Evolutionary conservation across 371 early-diverging fungal genomes (phyloP).

Genomic region (Funneliformis caledonium): DNA sequence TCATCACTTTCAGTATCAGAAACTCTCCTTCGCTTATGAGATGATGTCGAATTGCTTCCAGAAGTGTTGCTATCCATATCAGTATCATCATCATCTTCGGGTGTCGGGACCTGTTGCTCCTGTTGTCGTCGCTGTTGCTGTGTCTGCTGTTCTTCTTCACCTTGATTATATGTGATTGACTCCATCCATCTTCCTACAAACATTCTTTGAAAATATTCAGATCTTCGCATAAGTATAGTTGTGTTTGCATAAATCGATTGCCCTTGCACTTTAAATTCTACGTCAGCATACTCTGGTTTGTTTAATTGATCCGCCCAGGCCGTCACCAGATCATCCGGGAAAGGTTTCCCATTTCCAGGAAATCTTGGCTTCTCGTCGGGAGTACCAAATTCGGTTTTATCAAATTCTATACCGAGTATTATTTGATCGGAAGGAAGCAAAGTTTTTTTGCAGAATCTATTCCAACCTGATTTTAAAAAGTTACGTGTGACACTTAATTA

Average conservation of each 20-base stretch:
- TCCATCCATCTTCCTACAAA: conserved; percentile 32
- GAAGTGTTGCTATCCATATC: not conserved
- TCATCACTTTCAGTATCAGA: not conserved
- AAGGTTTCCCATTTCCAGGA: conserved; percentile 29
- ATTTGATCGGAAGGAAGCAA: conserved; percentile 15
- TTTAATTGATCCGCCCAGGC: conserved; percentile 34
- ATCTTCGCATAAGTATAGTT: conserved; percentile 23
- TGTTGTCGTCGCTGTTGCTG: not conserved
- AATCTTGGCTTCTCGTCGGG: conserved; percentile 14
- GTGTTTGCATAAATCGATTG: conserved; percentile 22
- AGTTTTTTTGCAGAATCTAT: conserved; percentile 29
- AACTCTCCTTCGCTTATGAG: conserved; percentile 6
- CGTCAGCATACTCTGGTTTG: conserved; percentile 26
- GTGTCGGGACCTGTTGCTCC: conserved; percentile 18
- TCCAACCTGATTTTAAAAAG: conserved; percentile 8
- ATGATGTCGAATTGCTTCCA: not conserved
- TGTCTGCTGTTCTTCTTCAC: not conserved
- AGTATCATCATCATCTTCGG: not conserved
- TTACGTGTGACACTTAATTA: not conserved
- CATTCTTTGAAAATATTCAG: conserved; percentile 30
- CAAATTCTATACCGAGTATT: conserved; percentile 36
- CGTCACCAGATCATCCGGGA: conserved; percentile 19
- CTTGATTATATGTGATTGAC: conserved; percentile 13
- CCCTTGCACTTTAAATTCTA: conserved; percentile 31
- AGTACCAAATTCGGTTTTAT: conserved; percentile 12